Evolutionary conservation across 306 rosid species (phyloP), one percentile per base, ranked within the genome.

Genomic region (Rosa rugosa): DNA sequence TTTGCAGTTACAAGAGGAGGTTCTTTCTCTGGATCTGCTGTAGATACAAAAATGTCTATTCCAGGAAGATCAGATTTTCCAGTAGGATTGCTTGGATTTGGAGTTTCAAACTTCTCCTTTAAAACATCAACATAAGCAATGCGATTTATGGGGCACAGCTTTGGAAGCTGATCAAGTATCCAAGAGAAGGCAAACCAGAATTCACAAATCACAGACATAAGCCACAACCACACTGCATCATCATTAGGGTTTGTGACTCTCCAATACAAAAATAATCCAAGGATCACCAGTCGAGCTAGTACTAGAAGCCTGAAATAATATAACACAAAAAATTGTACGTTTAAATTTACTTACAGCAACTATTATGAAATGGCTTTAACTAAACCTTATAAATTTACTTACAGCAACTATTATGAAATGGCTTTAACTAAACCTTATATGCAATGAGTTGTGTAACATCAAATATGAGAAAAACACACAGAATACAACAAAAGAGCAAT

Each of bases 1-100:
- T 90, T 92, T 57, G 97, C 97, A 38, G 97, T 92, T 57, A 92
- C 97, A 57, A 92, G 94, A 3, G 91, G 91, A 0, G 97, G 97
- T 59, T 92, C 97, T 66, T 92, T 92, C 81, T 92, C 94, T 0
- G 97, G 94, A 75, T 92, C 97, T 0, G 94, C 97, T 1, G 97
- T 92, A 54, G 97, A 92, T 62, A 92, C 94, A 76, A 90, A 92
- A 53, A 92, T 72, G 45, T 92, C 97, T 73, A 92, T 63, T 79
- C 94, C 97, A 1, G 97, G 97, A 65, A 92, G 97, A 84, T 92
- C 97, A 59, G 94, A 90, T 83, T 85, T 91, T 76, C 97, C 94
- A 10, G 81, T 27, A 41, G 91, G 97, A 79, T 88, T 90, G 12
- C 47, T 8, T 9, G 89, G 80, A 73, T 71, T 85, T 31, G 97